These are phyloP conservation scores for Gamsiella multidivaricata DNA, from an alignment of 192 early-diverging fungal species.

Conservation along the genomic window DNA sequence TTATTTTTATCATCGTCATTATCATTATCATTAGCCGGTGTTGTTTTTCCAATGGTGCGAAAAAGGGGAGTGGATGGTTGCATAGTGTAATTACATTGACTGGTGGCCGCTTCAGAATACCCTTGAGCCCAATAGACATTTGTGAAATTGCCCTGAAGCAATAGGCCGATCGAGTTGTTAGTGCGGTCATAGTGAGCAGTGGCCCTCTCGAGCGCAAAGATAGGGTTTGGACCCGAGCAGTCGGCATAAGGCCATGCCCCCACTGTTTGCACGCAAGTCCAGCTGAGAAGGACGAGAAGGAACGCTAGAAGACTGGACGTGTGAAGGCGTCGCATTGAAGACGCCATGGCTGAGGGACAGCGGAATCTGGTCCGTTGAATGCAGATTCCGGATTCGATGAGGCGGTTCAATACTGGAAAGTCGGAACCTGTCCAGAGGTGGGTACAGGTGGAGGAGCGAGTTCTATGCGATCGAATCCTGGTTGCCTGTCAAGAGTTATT, in stretches of 20 bases:
- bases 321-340: background rate
- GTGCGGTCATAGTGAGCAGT: slow-evolving; percentile 34
- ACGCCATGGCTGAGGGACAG: background rate
- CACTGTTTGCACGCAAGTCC: background rate
- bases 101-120: slow-evolving; percentile 29
- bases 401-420: too few relatives aligned
- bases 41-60: too few relatives aligned
- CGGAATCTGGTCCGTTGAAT: background rate
- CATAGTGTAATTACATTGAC: slow-evolving; percentile 18
- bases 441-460: background rate
- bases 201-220: slow-evolving; percentile 19
- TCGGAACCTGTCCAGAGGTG: too few relatives aligned
- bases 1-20: too few relatives aligned
- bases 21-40: background rate
- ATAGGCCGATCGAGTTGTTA: slow-evolving; percentile 41
- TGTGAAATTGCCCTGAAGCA: slow-evolving; percentile 32
- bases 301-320: background rate
- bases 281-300: background rate
- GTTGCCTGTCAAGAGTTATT: too few relatives aligned
- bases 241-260: slow-evolving; percentile 48
- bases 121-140: slow-evolving; percentile 47
- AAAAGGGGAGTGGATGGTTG: too few relatives aligned
- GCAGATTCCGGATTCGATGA: too few relatives aligned
- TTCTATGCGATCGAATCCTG: too few relatives aligned
- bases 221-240: slow-evolving; percentile 33